phyloP scores from a whole-genome alignment of 2,329 filamentous ascomycete species.

The Cordyceps sp. region DNA sequence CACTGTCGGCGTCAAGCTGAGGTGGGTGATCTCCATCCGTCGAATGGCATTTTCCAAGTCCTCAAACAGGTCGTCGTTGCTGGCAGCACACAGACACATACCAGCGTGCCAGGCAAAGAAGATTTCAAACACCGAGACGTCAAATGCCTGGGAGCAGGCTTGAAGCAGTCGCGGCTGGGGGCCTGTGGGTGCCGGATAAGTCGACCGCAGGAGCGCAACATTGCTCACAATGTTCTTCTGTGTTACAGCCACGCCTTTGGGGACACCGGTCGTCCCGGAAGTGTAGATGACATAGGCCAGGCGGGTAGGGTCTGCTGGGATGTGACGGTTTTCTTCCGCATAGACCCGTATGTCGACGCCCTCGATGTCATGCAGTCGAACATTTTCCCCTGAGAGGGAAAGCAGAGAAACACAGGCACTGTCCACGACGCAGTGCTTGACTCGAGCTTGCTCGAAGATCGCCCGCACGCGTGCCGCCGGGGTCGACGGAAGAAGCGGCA shows the following conservation, averaged over 20 bases:
- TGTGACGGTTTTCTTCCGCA: constrained; percentile 18
- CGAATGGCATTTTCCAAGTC: constrained; percentile 56
- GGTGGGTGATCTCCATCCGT: constrained; percentile 50
- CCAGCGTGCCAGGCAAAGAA: constrained; percentile 70
- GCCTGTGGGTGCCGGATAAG: constrained; percentile 40
- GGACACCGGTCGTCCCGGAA: constrained; percentile 64
- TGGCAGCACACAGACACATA: constrained; percentile 61
- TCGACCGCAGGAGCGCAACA: constrained; percentile 43
- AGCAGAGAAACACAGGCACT: constrained; percentile 6
- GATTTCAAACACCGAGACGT: constrained; percentile 81
- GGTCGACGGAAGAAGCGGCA: constrained; percentile 63
- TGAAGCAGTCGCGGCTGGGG: constrained; percentile 50
- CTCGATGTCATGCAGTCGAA: constrained; percentile 18
- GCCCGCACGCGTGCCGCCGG: constrained; percentile 41
- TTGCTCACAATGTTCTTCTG: constrained; percentile 64
- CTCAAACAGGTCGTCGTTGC: constrained; percentile 56
- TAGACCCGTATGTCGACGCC: constrained; percentile 10
- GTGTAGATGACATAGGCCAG: constrained; percentile 70
- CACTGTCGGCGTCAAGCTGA: constrained; percentile 75
- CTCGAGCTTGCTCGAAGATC: constrained; percentile 45
- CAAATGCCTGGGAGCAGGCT: constrained; percentile 70
- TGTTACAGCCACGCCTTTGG: constrained; percentile 67
- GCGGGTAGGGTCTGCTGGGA: constrained; percentile 24
- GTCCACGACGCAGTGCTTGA: constrained; percentile 28
- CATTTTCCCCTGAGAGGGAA: constrained; percentile 3